These are phyloP conservation scores for Trichoderma semiorbis DNA, from an alignment of 2,329 filamentous ascomycete genomes.

Conservation along the genomic window DNA sequence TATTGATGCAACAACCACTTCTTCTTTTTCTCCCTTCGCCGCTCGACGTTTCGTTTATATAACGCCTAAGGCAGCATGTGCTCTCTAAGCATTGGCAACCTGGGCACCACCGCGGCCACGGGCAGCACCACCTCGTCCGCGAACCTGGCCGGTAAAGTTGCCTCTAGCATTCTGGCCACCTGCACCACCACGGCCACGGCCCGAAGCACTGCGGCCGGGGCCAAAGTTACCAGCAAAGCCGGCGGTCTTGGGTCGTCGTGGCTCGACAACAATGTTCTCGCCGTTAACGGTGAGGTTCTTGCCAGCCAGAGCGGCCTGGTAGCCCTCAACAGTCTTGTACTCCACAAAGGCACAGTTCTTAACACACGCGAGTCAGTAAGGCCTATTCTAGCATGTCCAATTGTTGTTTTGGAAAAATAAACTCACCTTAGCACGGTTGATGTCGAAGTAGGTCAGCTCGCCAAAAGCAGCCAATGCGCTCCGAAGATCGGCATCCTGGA, in stretches of 20 bases:
- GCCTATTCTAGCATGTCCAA: conserved; percentile 21
- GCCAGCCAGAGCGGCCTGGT: conserved; percentile 74
- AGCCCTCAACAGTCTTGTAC: conserved; percentile 76
- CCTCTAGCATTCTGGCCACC: conserved; percentile 63
- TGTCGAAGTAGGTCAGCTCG: conserved; percentile 68
- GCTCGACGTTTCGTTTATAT: neutral
- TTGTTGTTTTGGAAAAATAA: neutral
- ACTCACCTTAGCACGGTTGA: conserved; percentile 78
- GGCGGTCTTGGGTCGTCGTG: conserved; percentile 73
- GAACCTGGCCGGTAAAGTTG: conserved; percentile 63
- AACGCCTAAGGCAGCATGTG: neutral
- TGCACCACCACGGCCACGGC: conserved; percentile 63
- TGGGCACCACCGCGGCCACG: conserved; percentile 61
- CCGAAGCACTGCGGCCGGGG: conserved; percentile 54
- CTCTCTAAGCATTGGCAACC: conserved; percentile 43
- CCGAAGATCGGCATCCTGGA: conserved; percentile 70
- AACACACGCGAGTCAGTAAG: neutral
- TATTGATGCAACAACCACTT: neutral
- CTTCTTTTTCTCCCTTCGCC: neutral
- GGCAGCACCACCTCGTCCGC: conserved; percentile 64
- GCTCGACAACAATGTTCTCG: conserved; percentile 82
- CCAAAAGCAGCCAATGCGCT: conserved; percentile 68
- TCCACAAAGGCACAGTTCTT: conserved; percentile 98
- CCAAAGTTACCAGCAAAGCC: conserved; percentile 67
- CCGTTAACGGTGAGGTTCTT: conserved; percentile 84